phyloP scores from a whole-genome alignment of 495 filamentous ascomycete species.

The Tuber borchii region DNA sequence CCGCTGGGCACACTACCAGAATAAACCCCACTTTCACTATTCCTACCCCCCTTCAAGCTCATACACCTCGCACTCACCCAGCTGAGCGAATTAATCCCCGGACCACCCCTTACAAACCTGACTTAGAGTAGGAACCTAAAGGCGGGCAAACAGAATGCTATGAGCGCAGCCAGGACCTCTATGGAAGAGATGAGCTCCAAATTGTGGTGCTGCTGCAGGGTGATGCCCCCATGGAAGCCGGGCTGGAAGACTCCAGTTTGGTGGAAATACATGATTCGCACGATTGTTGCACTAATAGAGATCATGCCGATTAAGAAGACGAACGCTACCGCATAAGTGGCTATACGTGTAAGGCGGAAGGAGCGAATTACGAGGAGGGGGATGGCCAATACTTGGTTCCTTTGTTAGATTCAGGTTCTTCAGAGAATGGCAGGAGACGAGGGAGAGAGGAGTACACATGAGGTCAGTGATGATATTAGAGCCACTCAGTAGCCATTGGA shows the following conservation, averaged over 20 bases:
- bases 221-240: background rate
- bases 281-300: background rate
- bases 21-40: background rate
- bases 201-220: background rate
- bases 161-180: background rate
- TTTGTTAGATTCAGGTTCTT: background rate
- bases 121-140: background rate
- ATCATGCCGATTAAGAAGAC: background rate
- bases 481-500: background rate
- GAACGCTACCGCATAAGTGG: background rate
- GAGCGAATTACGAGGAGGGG: constrained; percentile 2
- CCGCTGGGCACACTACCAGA: background rate
- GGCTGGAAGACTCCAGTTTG: background rate
- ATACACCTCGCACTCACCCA: background rate
- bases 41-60: background rate
- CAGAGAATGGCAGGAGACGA: background rate
- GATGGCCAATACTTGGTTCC: background rate
- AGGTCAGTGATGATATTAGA: background rate
- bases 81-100: background rate
- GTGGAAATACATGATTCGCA: background rate
- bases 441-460: background rate
- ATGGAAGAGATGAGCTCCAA: background rate
- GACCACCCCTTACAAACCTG: background rate
- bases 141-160: background rate
- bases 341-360: background rate